Evolutionary conservation across 2,329 filamentous ascomycete genomes (phyloP).

Genomic region (Aspergillus calidoustus): DNA sequence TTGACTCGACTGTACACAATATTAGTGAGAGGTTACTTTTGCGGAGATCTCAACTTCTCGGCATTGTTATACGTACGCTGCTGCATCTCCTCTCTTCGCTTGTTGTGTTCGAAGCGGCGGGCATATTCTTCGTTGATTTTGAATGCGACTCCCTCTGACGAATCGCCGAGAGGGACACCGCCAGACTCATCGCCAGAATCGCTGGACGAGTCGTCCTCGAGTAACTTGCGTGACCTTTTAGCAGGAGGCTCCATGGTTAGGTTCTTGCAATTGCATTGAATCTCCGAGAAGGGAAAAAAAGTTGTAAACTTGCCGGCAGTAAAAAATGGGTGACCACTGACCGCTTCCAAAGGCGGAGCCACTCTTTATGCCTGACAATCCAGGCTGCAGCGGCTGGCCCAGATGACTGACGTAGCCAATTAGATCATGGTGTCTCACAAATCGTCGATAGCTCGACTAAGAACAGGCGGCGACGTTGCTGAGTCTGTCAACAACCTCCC

Average conservation of each 20-base stretch:
- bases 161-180: constrained; percentile 40
- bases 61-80: constrained; percentile 35
- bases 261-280: constrained; percentile 5
- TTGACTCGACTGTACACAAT: constrained; percentile 75
- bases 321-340: constrained; percentile 31
- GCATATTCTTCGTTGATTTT: constrained; percentile 93
- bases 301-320: constrained; percentile 31
- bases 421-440: constrained; percentile 30
- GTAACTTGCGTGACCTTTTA: constrained; percentile 46
- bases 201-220: constrained; percentile 47
- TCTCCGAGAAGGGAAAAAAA: constrained; percentile 23
- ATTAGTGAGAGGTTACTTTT: constrained; percentile 2
- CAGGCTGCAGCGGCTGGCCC: constrained; percentile 18
- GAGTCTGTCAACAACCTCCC: constrained; percentile 22
- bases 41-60: neutral
- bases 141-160: constrained; percentile 54
- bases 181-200: constrained; percentile 46
- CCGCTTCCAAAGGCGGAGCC: constrained; percentile 28
- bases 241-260: constrained; percentile 46
- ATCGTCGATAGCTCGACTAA: constrained; percentile 23
- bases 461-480: constrained; percentile 23
- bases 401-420: constrained; percentile 44
- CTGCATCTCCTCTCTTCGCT: constrained; percentile 88
- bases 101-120: constrained; percentile 90
- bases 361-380: constrained; percentile 21